These are phyloP conservation scores for Syzygium grande DNA, from an alignment of 345 rosid genomes.

Conservation along the genomic window DNA sequence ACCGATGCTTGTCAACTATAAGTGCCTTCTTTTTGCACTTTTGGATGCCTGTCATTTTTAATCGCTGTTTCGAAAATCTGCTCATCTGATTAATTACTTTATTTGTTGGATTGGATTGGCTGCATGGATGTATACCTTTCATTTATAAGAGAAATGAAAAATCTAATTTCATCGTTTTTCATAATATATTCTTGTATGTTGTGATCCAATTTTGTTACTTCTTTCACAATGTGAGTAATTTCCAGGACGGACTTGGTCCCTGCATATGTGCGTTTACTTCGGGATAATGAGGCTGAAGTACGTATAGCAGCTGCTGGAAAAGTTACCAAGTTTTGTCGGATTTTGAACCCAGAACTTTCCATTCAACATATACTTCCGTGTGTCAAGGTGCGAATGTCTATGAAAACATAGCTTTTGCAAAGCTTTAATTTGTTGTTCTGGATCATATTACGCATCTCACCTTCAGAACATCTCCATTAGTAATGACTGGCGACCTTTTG, in stretches of 20 bases:
- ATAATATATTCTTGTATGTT: background rate
- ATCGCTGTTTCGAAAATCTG: background rate
- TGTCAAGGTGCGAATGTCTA: slow-evolving; percentile 52
- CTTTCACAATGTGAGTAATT: background rate
- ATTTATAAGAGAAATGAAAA: background rate
- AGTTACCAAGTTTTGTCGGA: slow-evolving; percentile 89
- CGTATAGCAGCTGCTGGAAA: slow-evolving; percentile 98
- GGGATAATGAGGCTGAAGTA: slow-evolving; percentile 98
- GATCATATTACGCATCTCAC: background rate
- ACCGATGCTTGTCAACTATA: background rate
- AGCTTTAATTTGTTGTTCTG: background rate
- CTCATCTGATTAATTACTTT: background rate
- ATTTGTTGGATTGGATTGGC: background rate
- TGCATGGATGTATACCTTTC: background rate
- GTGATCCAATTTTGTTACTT: background rate
- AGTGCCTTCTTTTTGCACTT: background rate
- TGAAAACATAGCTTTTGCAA: background rate
- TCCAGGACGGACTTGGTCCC: slow-evolving; percentile 83
- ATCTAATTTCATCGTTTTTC: background rate
- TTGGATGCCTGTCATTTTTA: background rate
- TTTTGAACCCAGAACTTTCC: slow-evolving; percentile 81
- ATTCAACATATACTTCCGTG: slow-evolving; percentile 81
- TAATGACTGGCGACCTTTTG: background rate
- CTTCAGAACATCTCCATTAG: background rate
- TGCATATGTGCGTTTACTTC: slow-evolving; percentile 87